phyloP scores from a whole-genome alignment of 805 yeast genomes.

The Saccharomycopsis olivae region DNA sequence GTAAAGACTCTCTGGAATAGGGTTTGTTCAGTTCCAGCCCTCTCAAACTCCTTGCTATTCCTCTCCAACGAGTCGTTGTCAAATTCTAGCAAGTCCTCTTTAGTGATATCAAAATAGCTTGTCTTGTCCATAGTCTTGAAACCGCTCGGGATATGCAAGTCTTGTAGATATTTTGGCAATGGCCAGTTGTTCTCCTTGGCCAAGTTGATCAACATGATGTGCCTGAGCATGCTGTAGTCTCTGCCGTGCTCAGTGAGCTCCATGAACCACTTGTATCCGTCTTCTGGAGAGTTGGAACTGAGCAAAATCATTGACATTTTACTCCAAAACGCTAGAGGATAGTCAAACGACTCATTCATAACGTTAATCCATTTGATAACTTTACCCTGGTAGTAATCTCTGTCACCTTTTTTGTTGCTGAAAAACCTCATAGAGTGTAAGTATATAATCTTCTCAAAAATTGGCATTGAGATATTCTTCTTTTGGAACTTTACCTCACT shows the following conservation, averaged over 20 bases:
- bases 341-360: constrained; percentile 9
- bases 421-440: constrained; percentile 1
- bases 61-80: constrained; percentile 14
- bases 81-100: constrained; percentile 11
- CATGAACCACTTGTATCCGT: constrained; percentile 4
- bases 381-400: constrained; percentile 1
- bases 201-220: constrained; percentile 10
- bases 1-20: too few relatives aligned
- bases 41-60: not conserved
- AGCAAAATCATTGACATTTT: constrained; percentile 11
- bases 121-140: not conserved
- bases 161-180: constrained; percentile 11
- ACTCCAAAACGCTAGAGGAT: constrained; percentile 9
- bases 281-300: constrained; percentile 3
- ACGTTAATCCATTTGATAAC: constrained; percentile 3
- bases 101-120: not conserved
- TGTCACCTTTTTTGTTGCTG: not conserved
- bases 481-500: constrained; percentile 1
- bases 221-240: constrained; percentile 24
- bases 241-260: constrained; percentile 19
- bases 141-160: not conserved
- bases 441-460: constrained; percentile 8
- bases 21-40: too few relatives aligned
- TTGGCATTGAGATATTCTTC: not conserved
- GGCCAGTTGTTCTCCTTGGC: constrained; percentile 15